phyloP scores from a whole-genome alignment of 2,329 filamentous ascomycete genomes.

The Aureobasidium uvarum region DNA sequence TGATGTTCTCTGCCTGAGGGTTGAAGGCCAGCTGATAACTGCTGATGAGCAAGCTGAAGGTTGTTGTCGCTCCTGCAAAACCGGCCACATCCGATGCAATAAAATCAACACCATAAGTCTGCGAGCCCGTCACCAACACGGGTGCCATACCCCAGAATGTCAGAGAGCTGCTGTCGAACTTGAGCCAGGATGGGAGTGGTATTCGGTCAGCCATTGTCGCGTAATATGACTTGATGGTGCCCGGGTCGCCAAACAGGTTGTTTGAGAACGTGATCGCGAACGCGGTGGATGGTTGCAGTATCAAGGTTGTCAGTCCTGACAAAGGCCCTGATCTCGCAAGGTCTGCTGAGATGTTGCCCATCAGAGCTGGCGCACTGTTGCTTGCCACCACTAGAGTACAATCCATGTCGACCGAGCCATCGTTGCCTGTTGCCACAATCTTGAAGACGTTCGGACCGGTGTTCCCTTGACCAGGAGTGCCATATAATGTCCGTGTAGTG shows the following conservation, averaged over 20 bases:
- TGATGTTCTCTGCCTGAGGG: conserved; percentile 56
- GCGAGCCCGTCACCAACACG: conserved; percentile 63
- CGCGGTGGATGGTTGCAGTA: conserved; percentile 38
- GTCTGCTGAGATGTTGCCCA: conserved; percentile 58
- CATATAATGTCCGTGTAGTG: conserved; percentile 62
- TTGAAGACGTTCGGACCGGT: conserved; percentile 61
- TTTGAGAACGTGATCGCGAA: conserved; percentile 47
- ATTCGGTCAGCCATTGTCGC: conserved; percentile 72
- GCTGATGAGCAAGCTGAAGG: conserved; percentile 71
- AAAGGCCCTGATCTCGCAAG: conserved; percentile 57
- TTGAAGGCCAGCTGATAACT: conserved; percentile 67
- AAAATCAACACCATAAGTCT: conserved; percentile 68
- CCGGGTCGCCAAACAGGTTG: conserved; percentile 57
- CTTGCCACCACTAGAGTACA: conserved; percentile 70
- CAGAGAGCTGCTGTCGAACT: conserved; percentile 64
- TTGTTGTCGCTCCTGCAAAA: conserved; percentile 64
- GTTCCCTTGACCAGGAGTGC: conserved; percentile 62
- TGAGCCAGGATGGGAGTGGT: conserved; percentile 81
- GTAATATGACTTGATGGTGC: conserved; percentile 64
- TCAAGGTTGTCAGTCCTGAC: conserved; percentile 56
- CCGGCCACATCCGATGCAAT: conserved; percentile 78
- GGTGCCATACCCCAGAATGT: conserved; percentile 72
- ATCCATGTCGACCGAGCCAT: conserved; percentile 62
- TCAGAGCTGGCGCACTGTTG: conserved; percentile 54
- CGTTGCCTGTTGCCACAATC: conserved; percentile 66